Base-by-base conservation (phyloP, 805 yeast species). In the Jamesozyma lodderae region DNA sequence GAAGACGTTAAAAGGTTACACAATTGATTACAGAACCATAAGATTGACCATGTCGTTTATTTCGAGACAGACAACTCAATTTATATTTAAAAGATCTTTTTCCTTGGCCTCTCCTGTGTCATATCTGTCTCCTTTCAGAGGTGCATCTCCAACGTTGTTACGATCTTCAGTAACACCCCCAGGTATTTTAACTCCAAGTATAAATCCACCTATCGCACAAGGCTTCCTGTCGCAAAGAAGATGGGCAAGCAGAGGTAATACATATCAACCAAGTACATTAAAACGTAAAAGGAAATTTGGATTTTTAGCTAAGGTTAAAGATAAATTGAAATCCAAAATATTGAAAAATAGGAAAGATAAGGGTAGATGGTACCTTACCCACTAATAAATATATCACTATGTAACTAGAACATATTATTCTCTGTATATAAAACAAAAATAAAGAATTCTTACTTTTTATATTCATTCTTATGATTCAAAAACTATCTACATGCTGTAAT, bases 301-400 rank as follows among this genome's bases (percentile, higher is more conserved):
- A 0, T 92, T 88, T 52, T 69, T 92, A 57, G 86, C 94, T 10
- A 76, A 96, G 58, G 73, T 81, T 62, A 76, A 79, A 55, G 64
- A 81, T 6, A 74, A 71, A 51, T 71, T 75, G 26, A 96, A 96
- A 6, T 74, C 90, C 49, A 83, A 78, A 56, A 74, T 92, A 27
- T 63, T 92, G 40, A 73, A 73, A 38, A 73, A 90, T 58, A 75
- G 97, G 63, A 78, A 67, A 52, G 81, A 75, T 17, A 92, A 92
- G 65, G 96, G 96, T 4, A 76, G 97, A 64, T 88, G 96, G 96
- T 87, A 77, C 56, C 64, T 92, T 53, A 69, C 94, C 31, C 90
- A 92, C 53, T 90, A 65, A 63, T 29, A 29, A 13, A 18, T 9
- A 34, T 24, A 19, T 15, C 6, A 6, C 14, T 31, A 31, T 8